A percentile compares a stretch with the other conserved stretches of the same genome.
These are phyloP conservation scores for Pichia sorboxylosa DNA, from an alignment of 1,139 yeast genomes.

Conservation along the genomic window DNA sequence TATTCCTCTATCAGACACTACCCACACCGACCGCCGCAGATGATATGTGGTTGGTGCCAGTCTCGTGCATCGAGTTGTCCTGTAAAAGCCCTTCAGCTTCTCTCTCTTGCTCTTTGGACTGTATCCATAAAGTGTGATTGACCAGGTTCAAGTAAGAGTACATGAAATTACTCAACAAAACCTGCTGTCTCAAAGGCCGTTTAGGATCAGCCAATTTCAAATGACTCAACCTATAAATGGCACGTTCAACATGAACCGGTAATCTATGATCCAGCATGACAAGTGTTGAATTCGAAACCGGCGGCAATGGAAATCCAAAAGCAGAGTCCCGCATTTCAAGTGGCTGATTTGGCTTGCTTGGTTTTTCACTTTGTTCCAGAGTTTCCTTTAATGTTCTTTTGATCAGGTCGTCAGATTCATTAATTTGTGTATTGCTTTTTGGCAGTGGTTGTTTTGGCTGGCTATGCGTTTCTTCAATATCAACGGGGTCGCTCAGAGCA, in stretches of 20 bases:
- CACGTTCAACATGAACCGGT: constrained; percentile 92
- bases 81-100: no score
- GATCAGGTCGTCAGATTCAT: constrained; percentile 13
- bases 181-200: constrained; percentile 85
- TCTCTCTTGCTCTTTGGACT: constrained; percentile 30
- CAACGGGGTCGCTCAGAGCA: no score
- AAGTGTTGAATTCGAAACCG: constrained; percentile 61
- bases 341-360: constrained; percentile 47
- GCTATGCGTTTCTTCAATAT: no score
- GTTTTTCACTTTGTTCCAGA: constrained; percentile 21
- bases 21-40: no score
- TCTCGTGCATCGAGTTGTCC: no score
- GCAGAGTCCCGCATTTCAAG: constrained; percentile 71
- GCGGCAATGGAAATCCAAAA: constrained; percentile 77
- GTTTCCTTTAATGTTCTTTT: constrained; percentile 19
- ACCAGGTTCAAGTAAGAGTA: constrained; percentile 90
- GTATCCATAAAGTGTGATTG: constrained; percentile 73
- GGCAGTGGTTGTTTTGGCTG: no score
- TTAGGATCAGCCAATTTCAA: constrained; percentile 88
- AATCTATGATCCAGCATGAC: constrained; percentile 76
- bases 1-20: no score
- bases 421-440: no score
- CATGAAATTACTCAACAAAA: constrained; percentile 87
- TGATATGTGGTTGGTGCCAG: no score
- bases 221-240: constrained; percentile 85